Base-by-base conservation (phyloP, 176 grass and related monocot species). In the Oryza meridionalis region DNA sequence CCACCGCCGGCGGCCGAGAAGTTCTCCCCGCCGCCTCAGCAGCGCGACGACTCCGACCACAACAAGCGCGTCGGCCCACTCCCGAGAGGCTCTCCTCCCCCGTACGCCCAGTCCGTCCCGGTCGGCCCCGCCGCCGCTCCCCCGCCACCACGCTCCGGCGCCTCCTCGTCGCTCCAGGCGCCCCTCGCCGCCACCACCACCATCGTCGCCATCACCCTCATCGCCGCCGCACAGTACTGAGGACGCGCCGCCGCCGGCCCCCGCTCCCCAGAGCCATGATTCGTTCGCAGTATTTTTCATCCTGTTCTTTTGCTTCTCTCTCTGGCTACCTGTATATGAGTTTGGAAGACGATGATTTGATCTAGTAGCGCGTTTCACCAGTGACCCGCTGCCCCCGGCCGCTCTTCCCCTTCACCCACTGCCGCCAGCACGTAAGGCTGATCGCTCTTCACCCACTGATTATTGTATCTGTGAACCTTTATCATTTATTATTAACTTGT, bases 1-100 rank as follows among this genome's bases (percentile, higher is more conserved):
- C 80, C 80, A 35, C 68, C 80, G 5, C 1, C 55, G 25, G 8
- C 40, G 1, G 47, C 6, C 38, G 69, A 83, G 10, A 83, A 83
- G 81, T 58, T 27, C 37, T 73, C 55, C 55, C 81, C 81, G 40
- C 69, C 81, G 51, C 51, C 80, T 21, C 80, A 73, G 80, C 69
- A 72, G 11, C 50, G 44, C 22, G 68, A 29, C 35, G 68, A 46
- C 31, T 10, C 68, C 68, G 24, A 53, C 37, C 80, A 33, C 55
- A 26, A 38, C 55, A 73, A 73, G 53, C 11, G 25, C 53, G 13
- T 31, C 24, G 16, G 4, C 53, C 53, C 21, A 62, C 2, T 3
- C 2, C 58, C 21, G 58, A 9, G 58, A 19, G 9, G 19, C 21
- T 19, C 58, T 62, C 58, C 21, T 24, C 19, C 58, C 7, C n/a